Conservation (phyloP, 129 eudicot genomes). For the Escallonia rubra region DNA sequence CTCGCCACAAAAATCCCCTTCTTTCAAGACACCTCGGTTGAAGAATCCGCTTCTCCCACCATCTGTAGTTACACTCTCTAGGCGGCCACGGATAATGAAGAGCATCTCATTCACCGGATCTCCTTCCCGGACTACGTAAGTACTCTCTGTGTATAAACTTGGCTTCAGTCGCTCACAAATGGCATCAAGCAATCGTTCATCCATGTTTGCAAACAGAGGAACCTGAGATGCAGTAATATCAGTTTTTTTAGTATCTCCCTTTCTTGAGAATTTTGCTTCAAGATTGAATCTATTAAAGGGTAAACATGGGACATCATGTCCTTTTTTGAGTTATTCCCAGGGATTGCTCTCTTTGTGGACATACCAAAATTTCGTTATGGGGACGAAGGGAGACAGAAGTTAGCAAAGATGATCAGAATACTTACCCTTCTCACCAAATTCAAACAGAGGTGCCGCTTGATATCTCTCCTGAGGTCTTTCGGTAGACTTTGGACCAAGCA, state of each 20-base stretch:
- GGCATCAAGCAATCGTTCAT: constrained; percentile 78
- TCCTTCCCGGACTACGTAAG: constrained; percentile 85
- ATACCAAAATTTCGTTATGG: no score
- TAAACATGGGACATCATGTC: no score
- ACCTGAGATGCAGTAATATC: constrained; percentile 31
- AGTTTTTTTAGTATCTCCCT: no score
- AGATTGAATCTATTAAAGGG: no score
- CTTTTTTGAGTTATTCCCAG: no score
- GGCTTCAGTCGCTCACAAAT: constrained; percentile 89
- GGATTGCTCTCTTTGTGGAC: no score
- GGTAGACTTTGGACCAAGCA: constrained; percentile 72
- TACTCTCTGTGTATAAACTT: constrained; percentile 61
- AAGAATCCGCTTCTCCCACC: constrained; percentile 86
- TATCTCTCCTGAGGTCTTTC: constrained; percentile 88
- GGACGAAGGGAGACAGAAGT: background rate
- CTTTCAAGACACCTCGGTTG: constrained; percentile 70
- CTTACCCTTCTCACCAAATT: constrained; percentile 86
- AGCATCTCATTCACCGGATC: constrained; percentile 95
- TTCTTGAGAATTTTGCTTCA: no score
- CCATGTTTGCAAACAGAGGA: constrained; percentile 85
- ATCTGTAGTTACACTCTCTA: constrained; percentile 86
- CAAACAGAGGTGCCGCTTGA: constrained; percentile 94
- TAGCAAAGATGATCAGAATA: background rate
- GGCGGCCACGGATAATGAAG: constrained; percentile 85
- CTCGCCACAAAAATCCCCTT: constrained; percentile 92